Percentiles rank a stretch among this genome's conserved stretches.
Conservation (phyloP, 1,284 basidiomycete species). For the Ganoderma lingzhi region DNA sequence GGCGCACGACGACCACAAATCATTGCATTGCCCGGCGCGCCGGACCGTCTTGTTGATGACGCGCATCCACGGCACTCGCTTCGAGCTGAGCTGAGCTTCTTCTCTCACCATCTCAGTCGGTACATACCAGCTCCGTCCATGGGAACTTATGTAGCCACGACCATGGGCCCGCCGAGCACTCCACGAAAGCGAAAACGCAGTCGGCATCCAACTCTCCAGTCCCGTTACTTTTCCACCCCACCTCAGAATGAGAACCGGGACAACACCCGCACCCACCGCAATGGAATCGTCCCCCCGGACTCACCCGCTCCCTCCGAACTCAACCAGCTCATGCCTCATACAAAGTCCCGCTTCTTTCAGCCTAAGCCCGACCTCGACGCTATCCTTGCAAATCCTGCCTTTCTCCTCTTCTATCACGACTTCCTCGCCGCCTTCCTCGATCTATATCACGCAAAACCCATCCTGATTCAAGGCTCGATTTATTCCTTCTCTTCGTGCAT, state of each 20-base stretch:
- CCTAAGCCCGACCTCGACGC: not conserved
- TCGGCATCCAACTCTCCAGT: not conserved
- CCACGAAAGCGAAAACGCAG: not conserved
- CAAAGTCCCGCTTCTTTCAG: constrained; percentile 21
- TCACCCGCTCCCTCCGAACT: not conserved
- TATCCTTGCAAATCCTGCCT: constrained; percentile 12
- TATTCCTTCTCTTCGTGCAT: not conserved
- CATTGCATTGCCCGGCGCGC: not conserved
- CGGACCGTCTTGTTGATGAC: not conserved
- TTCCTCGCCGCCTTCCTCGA: constrained; percentile 23
- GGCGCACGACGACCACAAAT: too few relatives aligned
- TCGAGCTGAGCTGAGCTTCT: not conserved
- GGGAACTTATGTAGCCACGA: not conserved
- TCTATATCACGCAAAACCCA: constrained; percentile 36
- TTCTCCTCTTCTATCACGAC: constrained; percentile 26
- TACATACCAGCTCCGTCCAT: too few relatives aligned
- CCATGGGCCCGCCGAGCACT: not conserved
- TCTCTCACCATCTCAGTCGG: too few relatives aligned
- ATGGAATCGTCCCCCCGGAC: not conserved
- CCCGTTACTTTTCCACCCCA: constrained; percentile 16
- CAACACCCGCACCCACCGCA: not conserved
- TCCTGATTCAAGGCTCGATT: constrained; percentile 35
- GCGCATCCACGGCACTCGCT: not conserved
- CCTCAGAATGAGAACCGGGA: constrained; percentile 8
- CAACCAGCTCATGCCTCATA: not conserved